Evolutionary conservation across 2,329 filamentous ascomycete species (phyloP), one percentile per base, ranked within the genome.

Genomic region (Apiospora koreana): DNA sequence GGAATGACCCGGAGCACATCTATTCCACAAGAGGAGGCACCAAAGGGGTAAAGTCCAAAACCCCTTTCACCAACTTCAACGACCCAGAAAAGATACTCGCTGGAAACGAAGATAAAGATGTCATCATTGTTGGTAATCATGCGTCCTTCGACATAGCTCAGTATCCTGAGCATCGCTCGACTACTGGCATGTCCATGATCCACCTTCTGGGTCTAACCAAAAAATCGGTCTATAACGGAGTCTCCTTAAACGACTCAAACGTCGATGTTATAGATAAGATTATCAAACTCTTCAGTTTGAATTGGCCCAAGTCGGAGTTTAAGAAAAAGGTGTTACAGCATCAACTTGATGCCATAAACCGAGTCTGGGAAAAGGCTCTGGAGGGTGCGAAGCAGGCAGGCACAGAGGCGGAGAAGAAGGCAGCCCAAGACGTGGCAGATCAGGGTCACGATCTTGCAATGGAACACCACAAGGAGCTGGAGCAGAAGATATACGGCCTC

Each of bases 141-240:
- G 42, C 68, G 10, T 76, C 76, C 1, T 77, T 76, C 68, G 72
- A 72, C 68, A 50, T 42, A 1, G 71, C 1, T 6, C 76, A 76
- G 66, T 76, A 77, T 65, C 42, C 21, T 2, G 68, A 31, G 0
- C 28, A 41, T 18, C 67, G 71, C 1, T 41, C 12, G 14, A 10
- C 12, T 9, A 73, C 75, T 21, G 71, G 73, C 67, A 77, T 77
- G 76, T 76, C 75, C 2, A 69, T 73, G 50, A 62, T 77, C 4
- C 76, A 77, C 65, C 65, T 77, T 16, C 69, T 77, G 1, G 72
- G 28, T n/a, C 73, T 77, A 12, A 70, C 75, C n/a, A 71, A 67
- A 23, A 65, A 65, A 6, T 18, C 38, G 0, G 54, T 77, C n/a
- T 77, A 73, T 71, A 77, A 77, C 69, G 76, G 72, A 2, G 74